Conservation (phyloP, 2,329 filamentous ascomycete species). For the Tolypocladium tropicale region DNA sequence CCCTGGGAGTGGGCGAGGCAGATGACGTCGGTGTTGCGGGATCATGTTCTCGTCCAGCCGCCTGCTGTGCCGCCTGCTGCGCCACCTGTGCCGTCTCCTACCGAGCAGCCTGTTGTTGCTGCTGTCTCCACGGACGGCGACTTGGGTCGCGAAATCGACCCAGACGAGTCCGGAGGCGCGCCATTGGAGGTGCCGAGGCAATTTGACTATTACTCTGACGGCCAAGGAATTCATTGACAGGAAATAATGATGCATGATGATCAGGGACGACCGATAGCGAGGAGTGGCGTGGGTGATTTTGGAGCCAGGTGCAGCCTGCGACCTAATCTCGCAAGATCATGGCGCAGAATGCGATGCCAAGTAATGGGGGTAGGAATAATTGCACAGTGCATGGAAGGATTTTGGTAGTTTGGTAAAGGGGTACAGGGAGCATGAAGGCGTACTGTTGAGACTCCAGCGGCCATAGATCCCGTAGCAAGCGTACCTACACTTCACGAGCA, state of each 20-base stretch:
- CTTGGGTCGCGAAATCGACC: conserved; percentile 10
- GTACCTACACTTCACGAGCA: not conserved
- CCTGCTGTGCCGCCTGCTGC: not conserved
- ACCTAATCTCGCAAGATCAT: not conserved
- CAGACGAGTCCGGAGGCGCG: conserved; percentile 7
- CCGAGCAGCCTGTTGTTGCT: not conserved
- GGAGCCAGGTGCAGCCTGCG: not conserved
- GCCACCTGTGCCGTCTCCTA: not conserved
- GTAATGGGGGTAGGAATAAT: too few relatives aligned
- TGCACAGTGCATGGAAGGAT: too few relatives aligned
- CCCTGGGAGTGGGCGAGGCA: conserved; percentile 72
- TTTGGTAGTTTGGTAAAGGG: not conserved
- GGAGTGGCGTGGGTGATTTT: too few relatives aligned
- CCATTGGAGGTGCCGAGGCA: conserved; percentile 8
- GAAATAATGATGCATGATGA: not conserved
- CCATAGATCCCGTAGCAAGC: not conserved
- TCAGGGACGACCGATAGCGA: not conserved
- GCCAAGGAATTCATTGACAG: not conserved
- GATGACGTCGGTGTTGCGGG: conserved; percentile 42
- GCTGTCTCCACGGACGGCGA: not conserved
- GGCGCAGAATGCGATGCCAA: not conserved
- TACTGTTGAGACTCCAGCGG: not conserved
- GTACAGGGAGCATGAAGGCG: not conserved
- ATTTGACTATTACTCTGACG: conserved; percentile 15
- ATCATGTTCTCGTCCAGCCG: conserved; percentile 11